Evolutionary conservation across 345 rosid species (phyloP).

Genomic region (Eucalyptus camaldulensis): DNA sequence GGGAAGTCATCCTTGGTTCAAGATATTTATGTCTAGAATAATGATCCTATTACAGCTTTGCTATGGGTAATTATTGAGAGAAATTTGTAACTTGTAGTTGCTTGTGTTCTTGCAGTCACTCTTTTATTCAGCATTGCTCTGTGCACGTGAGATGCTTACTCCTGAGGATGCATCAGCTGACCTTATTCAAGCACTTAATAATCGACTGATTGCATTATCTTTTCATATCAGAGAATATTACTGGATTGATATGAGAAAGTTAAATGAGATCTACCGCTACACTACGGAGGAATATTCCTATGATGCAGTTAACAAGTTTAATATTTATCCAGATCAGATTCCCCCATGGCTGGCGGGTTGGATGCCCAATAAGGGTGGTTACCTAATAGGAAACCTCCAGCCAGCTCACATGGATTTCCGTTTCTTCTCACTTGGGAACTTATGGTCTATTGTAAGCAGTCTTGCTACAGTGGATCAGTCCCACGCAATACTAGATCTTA

Average conservation of each 20-base stretch:
- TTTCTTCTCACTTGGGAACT: conserved; percentile 81
- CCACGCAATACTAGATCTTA: conserved; percentile 78
- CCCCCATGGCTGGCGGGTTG: conserved; percentile 79
- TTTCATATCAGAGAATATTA: conserved; percentile 91
- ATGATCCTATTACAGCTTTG: background rate
- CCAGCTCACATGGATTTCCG: conserved; percentile 98
- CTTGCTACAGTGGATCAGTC: conserved; percentile 69
- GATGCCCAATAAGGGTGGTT: conserved; percentile 77
- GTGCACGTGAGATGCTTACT: conserved; percentile 82
- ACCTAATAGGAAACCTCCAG: conserved; percentile 81
- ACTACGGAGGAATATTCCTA: conserved; percentile 83
- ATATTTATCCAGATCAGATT: conserved; percentile 90
- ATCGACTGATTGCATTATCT: conserved; percentile 72
- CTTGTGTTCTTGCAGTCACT: conserved; percentile 34
- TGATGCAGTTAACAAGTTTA: conserved; percentile 88
- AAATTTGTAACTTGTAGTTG: background rate
- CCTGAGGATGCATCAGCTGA: conserved; percentile 81
- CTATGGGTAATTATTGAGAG: background rate
- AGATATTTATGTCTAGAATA: background rate
- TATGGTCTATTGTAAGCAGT: conserved; percentile 71
- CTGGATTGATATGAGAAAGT: conserved; percentile 70
- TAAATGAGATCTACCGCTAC: conserved; percentile 80
- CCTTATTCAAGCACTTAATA: conserved; percentile 66
- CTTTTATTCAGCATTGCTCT: conserved; percentile 74
- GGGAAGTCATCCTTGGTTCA: background rate